phyloP scores from a whole-genome alignment of 176 grass and related monocot genomes.

The Oryza australiensis region DNA sequence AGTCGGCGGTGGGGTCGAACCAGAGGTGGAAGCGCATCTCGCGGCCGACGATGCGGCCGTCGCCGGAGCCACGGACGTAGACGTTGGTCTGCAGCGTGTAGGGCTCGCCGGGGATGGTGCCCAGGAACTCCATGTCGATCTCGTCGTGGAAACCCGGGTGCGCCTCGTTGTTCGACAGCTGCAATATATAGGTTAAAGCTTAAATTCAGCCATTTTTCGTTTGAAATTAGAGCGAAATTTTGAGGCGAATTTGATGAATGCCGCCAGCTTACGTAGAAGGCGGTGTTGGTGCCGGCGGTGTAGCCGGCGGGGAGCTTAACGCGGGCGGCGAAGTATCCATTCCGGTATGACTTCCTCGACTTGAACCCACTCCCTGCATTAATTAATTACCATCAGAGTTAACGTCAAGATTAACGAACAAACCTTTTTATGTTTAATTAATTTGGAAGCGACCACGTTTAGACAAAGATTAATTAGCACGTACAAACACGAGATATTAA shows the following conservation, averaged over 20 bases:
- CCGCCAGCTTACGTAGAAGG: conserved; percentile 54
- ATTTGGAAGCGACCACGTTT: not conserved
- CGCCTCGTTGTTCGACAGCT: conserved; percentile 81
- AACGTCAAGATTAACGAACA: not conserved
- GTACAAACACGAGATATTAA: not conserved
- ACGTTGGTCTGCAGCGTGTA: conserved; percentile 86
- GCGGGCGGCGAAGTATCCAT: conserved; percentile 57
- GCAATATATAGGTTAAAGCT: too few species aligned
- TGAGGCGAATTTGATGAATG: not conserved
- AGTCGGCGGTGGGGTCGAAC: conserved; percentile 64
- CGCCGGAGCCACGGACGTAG: conserved; percentile 64
- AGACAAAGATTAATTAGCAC: not conserved
- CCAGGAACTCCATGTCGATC: conserved; percentile 84
- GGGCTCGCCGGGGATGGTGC: conserved; percentile 59
- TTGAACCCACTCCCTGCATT: conserved; percentile 64
- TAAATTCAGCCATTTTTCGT: not conserved
- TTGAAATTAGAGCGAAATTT: not conserved
- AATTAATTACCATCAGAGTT: not conserved
- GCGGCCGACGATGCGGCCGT: conserved; percentile 62
- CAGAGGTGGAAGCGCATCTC: conserved; percentile 75
- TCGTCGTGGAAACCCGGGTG: conserved; percentile 74
- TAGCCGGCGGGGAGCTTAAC: conserved; percentile 65
- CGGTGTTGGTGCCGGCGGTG: conserved; percentile 72
- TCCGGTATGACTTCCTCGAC: conserved; percentile 50
- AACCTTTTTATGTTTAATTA: not conserved